These are phyloP conservation scores for Linnemannia elongata DNA, from an alignment of 192 early-diverging fungal genomes.

Conservation along the genomic window DNA sequence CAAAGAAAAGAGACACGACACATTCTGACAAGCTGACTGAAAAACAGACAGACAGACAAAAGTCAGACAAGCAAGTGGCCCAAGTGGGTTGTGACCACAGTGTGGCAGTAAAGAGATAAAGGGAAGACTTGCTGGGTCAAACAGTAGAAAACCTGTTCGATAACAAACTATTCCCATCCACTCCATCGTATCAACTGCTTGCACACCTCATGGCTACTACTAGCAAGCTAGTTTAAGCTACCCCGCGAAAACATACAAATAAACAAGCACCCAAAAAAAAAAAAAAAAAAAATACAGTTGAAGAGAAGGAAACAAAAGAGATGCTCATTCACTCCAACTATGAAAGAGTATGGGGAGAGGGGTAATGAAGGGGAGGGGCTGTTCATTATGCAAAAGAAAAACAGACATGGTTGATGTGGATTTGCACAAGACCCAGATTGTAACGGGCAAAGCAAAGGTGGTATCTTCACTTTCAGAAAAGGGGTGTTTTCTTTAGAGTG, in stretches of 20 bases:
- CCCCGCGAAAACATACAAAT: constrained; percentile 25
- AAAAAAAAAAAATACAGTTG: not conserved
- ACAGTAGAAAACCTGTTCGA: not conserved
- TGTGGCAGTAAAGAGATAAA: not conserved
- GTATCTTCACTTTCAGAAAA: not conserved
- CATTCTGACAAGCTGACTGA: not conserved
- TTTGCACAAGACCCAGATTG: not conserved
- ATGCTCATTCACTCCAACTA: constrained; percentile 20
- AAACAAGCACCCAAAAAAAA: not conserved
- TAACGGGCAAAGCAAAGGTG: not conserved
- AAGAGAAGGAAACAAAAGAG: not conserved
- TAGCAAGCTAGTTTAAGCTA: not conserved
- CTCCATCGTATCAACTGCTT: constrained; percentile 14
- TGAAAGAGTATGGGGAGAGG: too few relatives aligned
- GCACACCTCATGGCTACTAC: not conserved
- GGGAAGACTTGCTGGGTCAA: not conserved
- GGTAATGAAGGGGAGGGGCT: not conserved
- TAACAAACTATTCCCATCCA: constrained; percentile 22
- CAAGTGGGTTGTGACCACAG: not conserved
- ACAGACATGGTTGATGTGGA: not conserved
- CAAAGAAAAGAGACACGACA: too few relatives aligned
- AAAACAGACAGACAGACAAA: not conserved
- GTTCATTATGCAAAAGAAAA: not conserved
- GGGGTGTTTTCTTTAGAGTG: not conserved
- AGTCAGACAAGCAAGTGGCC: not conserved